phyloP scores from a whole-genome alignment of 345 rosid species.

The Psidium friedrichsthalianum region DNA sequence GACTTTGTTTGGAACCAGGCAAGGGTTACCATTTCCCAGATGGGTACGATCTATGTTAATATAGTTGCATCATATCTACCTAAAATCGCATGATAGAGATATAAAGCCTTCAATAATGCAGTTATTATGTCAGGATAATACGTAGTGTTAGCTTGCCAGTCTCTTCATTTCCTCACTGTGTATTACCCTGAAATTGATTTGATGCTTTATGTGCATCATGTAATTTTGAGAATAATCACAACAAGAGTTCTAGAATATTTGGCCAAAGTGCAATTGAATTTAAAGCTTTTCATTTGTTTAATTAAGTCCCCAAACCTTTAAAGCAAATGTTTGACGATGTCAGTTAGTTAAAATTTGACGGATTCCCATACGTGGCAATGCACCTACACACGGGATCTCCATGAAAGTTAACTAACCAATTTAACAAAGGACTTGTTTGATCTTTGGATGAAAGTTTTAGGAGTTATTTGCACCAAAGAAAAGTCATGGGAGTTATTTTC shows the following conservation, averaged over 20 bases:
- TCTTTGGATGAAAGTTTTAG: not conserved
- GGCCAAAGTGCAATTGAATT: not conserved
- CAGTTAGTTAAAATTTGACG: not conserved
- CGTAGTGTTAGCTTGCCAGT: not conserved
- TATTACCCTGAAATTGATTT: not conserved
- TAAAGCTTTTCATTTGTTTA: not conserved
- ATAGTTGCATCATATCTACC: not conserved
- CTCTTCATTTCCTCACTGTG: not conserved
- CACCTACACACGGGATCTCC: not conserved
- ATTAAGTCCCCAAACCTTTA: not conserved
- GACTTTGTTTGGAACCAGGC: constrained; percentile 59
- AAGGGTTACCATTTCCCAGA: constrained; percentile 88
- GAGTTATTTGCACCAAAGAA: not conserved
- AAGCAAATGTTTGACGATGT: not conserved
- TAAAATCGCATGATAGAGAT: not conserved
- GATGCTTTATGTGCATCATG: not conserved
- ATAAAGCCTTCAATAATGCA: not conserved
- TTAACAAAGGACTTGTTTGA: not conserved
- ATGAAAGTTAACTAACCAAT: not conserved
- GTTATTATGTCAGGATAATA: not conserved
- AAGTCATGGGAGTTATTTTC: not conserved
- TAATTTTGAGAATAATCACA: not conserved
- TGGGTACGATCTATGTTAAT: constrained; percentile 33
- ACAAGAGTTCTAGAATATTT: not conserved
- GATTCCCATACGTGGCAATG: not conserved